Evolutionary conservation across 495 filamentous ascomycete species (phyloP), one percentile per base, ranked within the genome.

Genomic region (Xylaria grammica): DNA sequence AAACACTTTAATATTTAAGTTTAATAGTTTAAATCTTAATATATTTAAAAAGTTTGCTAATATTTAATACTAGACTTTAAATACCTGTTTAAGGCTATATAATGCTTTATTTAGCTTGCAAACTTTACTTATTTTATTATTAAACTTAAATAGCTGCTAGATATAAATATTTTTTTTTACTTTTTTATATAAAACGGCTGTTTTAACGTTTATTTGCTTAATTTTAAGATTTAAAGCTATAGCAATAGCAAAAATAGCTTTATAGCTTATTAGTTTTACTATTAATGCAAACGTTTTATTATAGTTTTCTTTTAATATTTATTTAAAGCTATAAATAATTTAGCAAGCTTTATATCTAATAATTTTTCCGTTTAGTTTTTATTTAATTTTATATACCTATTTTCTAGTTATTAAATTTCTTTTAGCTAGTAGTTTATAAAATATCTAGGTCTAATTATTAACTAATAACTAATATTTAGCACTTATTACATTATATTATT

Each of bases 251-350:
- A 53, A 53, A 26, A 53, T 24, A 26, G 27, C 50, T 32, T 53
- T 53, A 53, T 53, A 53, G 27, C 13, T 53, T 53, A 26, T 53
- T 27, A 17, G 22, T 29, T 53, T 61, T 10, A 36, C 32, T 55
- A 63, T 19, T 57, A 63, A 60, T 9, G 20, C 27, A 55, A 34
- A 50, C 7, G 50, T 53, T 53, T 26, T 65, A 56, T 29, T 30
- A 65, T 48, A 30, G 27, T 40, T 45, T 11, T n/a, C 24, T 45
- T 67, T 63, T 55, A 22, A 42, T 56, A 56, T 42, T 42, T 53
- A 53, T 44, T 44, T 55, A 64, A 51, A 49, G 26, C 36, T 63
- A 6, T 62, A 42, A 22, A 62, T 32, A 27, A 51, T 27, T 55
- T 63, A 67, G 1, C 17, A 44, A 26, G 22, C 29, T 65, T 60